Conservation (phyloP, 371 early-diverging fungal species). For the Circinella umbellata region DNA sequence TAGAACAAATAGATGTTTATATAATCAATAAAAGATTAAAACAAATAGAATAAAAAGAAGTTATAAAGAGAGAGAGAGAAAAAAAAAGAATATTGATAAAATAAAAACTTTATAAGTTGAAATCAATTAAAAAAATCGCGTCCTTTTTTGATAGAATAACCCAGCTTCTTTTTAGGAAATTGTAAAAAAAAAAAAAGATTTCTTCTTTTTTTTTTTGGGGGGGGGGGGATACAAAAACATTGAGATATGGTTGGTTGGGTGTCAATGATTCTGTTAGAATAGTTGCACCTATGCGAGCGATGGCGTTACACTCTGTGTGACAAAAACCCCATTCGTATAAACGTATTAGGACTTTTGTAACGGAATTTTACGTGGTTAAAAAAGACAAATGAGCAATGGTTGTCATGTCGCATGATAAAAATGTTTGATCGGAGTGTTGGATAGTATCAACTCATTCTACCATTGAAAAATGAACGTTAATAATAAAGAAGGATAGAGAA, state of each 20-base stretch:
- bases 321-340: background rate
- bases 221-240: background rate
- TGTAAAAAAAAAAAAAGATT: background rate
- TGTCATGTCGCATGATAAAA: conserved; percentile 10
- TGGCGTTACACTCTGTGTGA: conserved; percentile 3
- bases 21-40: background rate
- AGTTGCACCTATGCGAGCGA: background rate
- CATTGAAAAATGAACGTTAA: background rate
- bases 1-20: background rate
- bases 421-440: conserved; percentile 1
- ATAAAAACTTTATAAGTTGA: background rate
- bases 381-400: conserved; percentile 10
- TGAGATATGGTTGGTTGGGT: background rate
- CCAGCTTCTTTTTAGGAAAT: background rate
- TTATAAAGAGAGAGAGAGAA: background rate
- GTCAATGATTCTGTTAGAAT: conserved; percentile 2
- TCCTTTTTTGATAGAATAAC: background rate
- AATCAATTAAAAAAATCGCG: conserved; percentile 6
- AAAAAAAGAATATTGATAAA: background rate
- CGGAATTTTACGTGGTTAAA: background rate
- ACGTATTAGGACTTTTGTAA: background rate
- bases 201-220: too few relatives aligned
- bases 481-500: background rate
- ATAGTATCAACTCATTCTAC: background rate
- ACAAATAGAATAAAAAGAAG: too few relatives aligned